Percentiles rank a stretch among this genome's conserved stretches.
Conservation (phyloP, 2,329 filamentous ascomycete genomes). For the Teratosphaeria nubilosa region DNA sequence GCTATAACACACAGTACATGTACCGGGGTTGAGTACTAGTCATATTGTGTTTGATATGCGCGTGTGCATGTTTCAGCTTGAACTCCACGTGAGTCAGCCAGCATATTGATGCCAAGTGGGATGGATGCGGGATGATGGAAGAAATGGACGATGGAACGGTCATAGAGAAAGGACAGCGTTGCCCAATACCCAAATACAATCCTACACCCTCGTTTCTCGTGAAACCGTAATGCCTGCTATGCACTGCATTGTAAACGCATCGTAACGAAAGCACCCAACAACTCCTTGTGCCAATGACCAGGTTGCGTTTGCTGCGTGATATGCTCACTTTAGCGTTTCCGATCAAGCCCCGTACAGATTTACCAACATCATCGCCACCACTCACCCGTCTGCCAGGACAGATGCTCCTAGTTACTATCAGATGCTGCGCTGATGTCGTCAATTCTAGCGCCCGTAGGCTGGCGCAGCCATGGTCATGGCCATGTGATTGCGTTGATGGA, state of each 20-base stretch:
- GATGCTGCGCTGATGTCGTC: neutral
- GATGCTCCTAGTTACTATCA: neutral
- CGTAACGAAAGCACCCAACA: neutral
- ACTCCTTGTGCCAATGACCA: neutral
- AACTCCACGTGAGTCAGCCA: neutral
- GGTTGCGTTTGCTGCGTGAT: neutral
- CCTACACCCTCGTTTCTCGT: neutral
- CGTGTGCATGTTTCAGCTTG: neutral
- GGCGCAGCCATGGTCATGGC: conserved; percentile 17
- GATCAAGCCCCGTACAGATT: neutral
- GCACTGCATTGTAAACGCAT: neutral
- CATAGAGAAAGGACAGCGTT: neutral
- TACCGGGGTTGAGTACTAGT: neutral
- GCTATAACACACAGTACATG: neutral
- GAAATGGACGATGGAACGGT: neutral
- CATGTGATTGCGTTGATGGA: conserved; percentile 30
- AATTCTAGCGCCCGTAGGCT: conserved; percentile 13
- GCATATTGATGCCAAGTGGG: neutral
- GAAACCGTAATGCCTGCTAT: neutral
- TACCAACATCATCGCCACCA: neutral
- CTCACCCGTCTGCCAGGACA: neutral
- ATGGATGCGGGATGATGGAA: neutral
- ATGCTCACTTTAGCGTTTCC: neutral
- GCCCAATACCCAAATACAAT: neutral
- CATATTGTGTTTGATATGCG: neutral